Base-by-base conservation (phyloP, 2,329 filamentous ascomycete genomes). In the Aureobasidium sp. region DNA sequence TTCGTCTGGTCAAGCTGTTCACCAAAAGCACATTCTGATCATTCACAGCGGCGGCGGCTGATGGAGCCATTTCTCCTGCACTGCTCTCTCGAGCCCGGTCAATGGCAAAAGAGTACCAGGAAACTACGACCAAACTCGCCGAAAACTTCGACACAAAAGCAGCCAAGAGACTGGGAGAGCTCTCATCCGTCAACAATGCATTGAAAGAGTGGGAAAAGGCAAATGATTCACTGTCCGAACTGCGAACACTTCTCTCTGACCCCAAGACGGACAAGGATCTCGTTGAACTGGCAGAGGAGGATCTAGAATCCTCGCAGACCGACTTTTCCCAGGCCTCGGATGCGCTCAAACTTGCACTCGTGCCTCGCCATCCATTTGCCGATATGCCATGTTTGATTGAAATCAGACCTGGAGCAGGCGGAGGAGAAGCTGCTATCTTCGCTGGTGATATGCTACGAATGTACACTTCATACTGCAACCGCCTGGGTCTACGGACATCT, bases 371-470 rank as follows among this genome's bases (percentile, higher is more conserved):
- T 72, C 90, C 92, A 3, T 99, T 97, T 71, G 90, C 90, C 36
- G 83, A 91, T 65, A 82, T 97, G 67, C 91, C 92, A 59, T 97
- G 93, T 73, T 82, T 99, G 65, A 77, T 99, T 45, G 94, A 99
- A 76, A 89, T 99, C 63, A 85, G 92, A 0, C 94, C 94, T 0
- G 94, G 94, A 0, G 92, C 91, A 0, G 94, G 94, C 41, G 94
- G 94, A 2, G 86, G 91, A 62, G 94, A 99, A 76, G 92, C 93
- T 3, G 86, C 90, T 0, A 86, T 96, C 65, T 99, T 99, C 68
- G 91, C 92, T 13, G 89, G 89, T 60, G 86, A 94, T 57, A 76
- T 99, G 7, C 84, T 96, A 67, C 85, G 87, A 67, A 97, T 99
- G 94, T 99, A 99, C 76, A 83, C 85, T 66, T 78, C 79, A 1